Base-by-base conservation (phyloP, 2,329 filamentous ascomycete species). In the Mollisiaceae sp. region DNA sequence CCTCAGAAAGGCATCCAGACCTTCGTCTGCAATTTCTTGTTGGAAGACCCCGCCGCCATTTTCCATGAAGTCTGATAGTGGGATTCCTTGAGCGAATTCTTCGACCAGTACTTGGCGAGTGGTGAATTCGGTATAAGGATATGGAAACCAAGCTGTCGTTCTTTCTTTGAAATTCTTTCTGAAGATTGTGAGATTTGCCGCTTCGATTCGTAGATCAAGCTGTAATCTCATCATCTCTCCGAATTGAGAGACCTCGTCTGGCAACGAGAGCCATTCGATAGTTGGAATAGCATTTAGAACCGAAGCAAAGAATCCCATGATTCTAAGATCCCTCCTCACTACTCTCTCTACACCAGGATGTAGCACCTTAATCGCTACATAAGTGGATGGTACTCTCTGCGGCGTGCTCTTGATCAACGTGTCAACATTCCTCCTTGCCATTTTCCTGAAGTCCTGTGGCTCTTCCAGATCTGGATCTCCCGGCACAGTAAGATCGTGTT, bases 161-260 rank as follows among this genome's bases (percentile, higher is more conserved):
- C 95, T 87, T 65, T 93, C 86, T 73, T 90, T 91, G 82, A 99
- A 99, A 76, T 97, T 92, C 73, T 90, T 89, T 60, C 95, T 89
- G 82, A 99, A 98, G 15, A 90, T 88, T 24, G 89, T 89, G 2
- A 99, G 82, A 73, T 99, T 99, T 43, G 94, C 91, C 1, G 93
- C 91, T 78, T 99, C 95, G 67, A 98, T 98, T 60, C 95, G 90
- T 41, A 99, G 84, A 78, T 99, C 95, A 2, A 99, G 83, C 77
- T 99, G 95, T n/a, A 98, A 82, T 73, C 90, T 90, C 95, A 99
- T 99, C 95, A 99, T 99, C 76, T 96, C 91, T 27, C 94, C 94
- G 75, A 99, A 99, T 74, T 98, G 93, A 15, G 84, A 80, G 2
- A 98, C 95, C 77, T 99, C 95, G 71, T 97, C 94, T 0, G 95